phyloP scores from a whole-genome alignment of 148 eudicot species.

The Camellia japonica region DNA sequence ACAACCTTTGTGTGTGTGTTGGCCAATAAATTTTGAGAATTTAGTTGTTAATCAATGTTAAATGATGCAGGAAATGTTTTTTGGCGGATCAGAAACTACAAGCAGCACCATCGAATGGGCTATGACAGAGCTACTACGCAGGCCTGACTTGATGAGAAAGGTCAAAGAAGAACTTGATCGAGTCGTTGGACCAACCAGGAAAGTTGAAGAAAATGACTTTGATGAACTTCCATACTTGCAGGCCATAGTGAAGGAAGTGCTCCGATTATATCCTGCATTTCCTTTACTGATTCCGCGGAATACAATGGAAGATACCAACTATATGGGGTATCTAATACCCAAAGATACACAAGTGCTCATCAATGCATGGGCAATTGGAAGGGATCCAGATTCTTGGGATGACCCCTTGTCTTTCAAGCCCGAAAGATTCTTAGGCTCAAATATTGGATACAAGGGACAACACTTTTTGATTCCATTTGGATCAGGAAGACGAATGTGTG shows the following conservation, averaged over 20 bases:
- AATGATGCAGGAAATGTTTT: constrained; percentile 38
- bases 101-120: constrained; percentile 39
- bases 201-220: constrained; percentile 28
- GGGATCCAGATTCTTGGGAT: constrained; percentile 35
- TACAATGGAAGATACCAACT: constrained; percentile 26
- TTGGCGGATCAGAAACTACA: constrained; percentile 42
- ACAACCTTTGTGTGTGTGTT: too few species aligned
- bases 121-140: constrained; percentile 31
- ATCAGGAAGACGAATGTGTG: constrained; percentile 36
- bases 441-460: constrained; percentile 36
- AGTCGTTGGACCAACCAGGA: constrained; percentile 17
- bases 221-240: constrained; percentile 30
- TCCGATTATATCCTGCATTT: constrained; percentile 33
- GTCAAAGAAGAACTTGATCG: constrained; percentile 25
- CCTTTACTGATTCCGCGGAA: constrained; percentile 32
- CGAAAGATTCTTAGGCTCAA: constrained; percentile 35
- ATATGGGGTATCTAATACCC: constrained; percentile 33
- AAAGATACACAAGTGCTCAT: constrained; percentile 36
- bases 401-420: constrained; percentile 38
- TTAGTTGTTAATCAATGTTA: neutral
- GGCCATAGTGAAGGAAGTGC: constrained; percentile 33
- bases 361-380: constrained; percentile 38
- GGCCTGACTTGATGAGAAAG: constrained; percentile 26
- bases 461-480: constrained; percentile 44
- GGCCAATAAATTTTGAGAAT: neutral